phyloP scores from a whole-genome alignment of 202 grass and related monocot genomes.

The Cymbopogon flexuosus region DNA sequence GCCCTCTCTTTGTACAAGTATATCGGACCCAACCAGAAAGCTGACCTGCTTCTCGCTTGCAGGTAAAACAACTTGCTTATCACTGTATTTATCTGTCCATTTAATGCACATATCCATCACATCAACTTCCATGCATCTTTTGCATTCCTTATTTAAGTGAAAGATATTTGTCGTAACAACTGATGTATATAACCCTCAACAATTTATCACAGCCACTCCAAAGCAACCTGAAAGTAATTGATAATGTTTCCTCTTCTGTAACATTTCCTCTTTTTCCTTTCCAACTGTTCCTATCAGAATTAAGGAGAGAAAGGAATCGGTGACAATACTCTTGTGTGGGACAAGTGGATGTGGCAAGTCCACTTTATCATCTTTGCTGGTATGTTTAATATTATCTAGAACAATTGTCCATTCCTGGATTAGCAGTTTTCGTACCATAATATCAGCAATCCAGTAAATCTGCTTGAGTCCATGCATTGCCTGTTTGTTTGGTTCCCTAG shows the following conservation, averaged over 20 bases:
- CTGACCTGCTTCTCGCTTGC: slow-evolving; percentile 91
- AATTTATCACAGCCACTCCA: slow-evolving; percentile 3
- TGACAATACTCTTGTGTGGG: slow-evolving; percentile 91
- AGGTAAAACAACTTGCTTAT: slow-evolving; percentile 43
- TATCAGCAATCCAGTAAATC: slow-evolving; percentile 4
- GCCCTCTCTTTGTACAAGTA: slow-evolving; percentile 83
- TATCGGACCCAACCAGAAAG: slow-evolving; percentile 83
- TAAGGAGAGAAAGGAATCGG: slow-evolving; percentile 89
- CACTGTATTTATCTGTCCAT: not conserved
- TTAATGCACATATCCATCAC: not conserved
- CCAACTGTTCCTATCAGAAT: slow-evolving; percentile 48
- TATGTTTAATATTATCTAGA: slow-evolving; percentile 34
- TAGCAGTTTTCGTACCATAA: not conserved
- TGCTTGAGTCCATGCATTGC: not conserved
- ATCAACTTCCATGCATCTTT: not conserved
- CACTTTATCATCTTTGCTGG: slow-evolving; percentile 89
- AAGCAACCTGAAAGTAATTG: slow-evolving; percentile 24
- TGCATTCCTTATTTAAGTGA: slow-evolving; percentile 18
- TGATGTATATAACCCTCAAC: not conserved
- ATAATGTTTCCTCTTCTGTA: not conserved
- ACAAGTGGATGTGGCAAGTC: slow-evolving; percentile 97
- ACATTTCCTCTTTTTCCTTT: not conserved
- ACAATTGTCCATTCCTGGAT: not conserved
- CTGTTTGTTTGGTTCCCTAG: not conserved
- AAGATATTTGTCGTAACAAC: not conserved